A percentile compares a stretch with the other conserved stretches of the same genome.
These are phyloP conservation scores for Neurospora tetraspora DNA, from an alignment of 495 filamentous ascomycete genomes.

Conservation along the genomic window DNA sequence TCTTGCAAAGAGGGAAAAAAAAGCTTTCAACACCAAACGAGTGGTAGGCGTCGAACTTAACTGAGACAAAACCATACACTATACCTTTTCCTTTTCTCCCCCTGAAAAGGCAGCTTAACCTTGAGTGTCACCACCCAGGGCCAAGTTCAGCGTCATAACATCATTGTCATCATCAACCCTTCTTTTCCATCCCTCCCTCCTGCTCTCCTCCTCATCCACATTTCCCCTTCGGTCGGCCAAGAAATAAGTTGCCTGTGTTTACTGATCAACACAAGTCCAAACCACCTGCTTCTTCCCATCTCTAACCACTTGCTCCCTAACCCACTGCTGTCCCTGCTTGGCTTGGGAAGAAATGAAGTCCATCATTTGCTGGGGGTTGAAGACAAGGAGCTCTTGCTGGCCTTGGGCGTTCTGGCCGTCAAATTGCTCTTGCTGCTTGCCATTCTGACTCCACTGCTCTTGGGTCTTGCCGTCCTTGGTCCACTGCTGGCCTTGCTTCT, in stretches of 20 bases:
- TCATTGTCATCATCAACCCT: not conserved
- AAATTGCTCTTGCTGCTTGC: not conserved
- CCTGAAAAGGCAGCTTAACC: not conserved
- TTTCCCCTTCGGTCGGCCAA: not conserved
- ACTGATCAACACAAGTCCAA: not conserved
- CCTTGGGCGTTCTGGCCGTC: not conserved
- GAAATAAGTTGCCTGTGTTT: not conserved
- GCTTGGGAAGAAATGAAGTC: not conserved
- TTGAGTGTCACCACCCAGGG: too few relatives aligned
- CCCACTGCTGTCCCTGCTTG: not conserved
- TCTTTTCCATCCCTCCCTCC: too few relatives aligned
- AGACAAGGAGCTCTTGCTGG: not conserved
- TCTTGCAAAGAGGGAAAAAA: too few relatives aligned
- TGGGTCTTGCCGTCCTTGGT: not conserved
- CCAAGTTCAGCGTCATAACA: not conserved
- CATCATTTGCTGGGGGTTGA: not conserved
- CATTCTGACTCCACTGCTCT: not conserved
- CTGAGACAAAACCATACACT: too few relatives aligned
- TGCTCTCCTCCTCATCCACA: not conserved
- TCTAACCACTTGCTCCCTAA: not conserved
- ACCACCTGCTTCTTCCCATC: not conserved
- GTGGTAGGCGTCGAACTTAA: too few relatives aligned
- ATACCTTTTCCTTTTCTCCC: not conserved
- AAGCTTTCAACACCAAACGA: too few relatives aligned
- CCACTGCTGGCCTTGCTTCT: not conserved